These are phyloP conservation scores for Candida silvicultrix DNA, from an alignment of 805 yeast species.

Conservation along the genomic window DNA sequence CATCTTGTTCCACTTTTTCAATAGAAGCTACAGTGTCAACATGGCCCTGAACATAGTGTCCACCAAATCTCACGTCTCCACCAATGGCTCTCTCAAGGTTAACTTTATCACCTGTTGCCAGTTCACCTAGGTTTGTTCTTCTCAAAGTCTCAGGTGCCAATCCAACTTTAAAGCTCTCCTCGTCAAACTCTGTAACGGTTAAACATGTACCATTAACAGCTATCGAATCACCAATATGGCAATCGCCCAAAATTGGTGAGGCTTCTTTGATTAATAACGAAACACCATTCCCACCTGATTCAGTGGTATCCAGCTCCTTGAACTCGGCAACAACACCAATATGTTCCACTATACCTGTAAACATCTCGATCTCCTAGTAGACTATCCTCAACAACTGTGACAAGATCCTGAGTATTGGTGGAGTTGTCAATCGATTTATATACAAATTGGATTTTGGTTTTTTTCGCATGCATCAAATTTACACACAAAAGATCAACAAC, in stretches of 20 bases:
- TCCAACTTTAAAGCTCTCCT: slow-evolving; percentile 73
- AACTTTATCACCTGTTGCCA: slow-evolving; percentile 54
- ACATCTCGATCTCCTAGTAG: no score
- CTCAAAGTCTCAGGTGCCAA: slow-evolving; percentile 88
- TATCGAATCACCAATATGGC: slow-evolving; percentile 91
- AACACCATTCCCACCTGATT: slow-evolving; percentile 67
- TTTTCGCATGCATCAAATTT: no score
- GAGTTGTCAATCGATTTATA: no score
- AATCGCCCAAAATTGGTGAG: slow-evolving; percentile 59
- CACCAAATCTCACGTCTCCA: slow-evolving; percentile 83
- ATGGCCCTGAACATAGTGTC: slow-evolving; percentile 97
- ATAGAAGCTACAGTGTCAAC: slow-evolving; percentile 84
- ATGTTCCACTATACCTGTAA: slow-evolving; percentile 88
- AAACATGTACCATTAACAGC: slow-evolving; percentile 85
- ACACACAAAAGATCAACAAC: no score
- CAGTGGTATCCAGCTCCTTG: slow-evolving; percentile 37
- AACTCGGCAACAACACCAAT: slow-evolving; percentile 62
- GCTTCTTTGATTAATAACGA: slow-evolving; percentile 64
- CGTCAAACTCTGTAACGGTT: slow-evolving; percentile 79
- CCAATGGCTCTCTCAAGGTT: slow-evolving; percentile 89
- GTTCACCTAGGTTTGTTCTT: slow-evolving; percentile 65
- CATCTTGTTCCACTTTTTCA: slow-evolving; percentile 47
- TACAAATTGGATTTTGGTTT: no score
- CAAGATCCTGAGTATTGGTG: neutral
- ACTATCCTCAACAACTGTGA: no score